phyloP scores from a whole-genome alignment of 208 protist genomes.

The Novymonas esmeraldas region DNA sequence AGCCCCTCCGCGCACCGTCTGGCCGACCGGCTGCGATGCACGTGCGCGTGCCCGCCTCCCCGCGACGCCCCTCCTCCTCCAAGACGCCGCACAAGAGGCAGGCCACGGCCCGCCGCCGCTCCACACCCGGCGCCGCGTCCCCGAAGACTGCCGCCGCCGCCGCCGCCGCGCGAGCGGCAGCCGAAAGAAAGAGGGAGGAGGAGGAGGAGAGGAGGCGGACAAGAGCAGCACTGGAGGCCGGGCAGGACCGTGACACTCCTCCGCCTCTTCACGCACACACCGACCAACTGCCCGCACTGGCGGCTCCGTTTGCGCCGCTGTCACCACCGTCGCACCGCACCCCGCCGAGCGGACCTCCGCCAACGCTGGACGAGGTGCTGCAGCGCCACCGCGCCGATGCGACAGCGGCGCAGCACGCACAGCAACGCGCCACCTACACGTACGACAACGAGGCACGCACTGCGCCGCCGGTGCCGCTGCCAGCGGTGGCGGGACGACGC shows the following conservation, averaged over 20 bases:
- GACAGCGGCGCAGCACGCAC: background rate
- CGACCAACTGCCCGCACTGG: too few relatives aligned
- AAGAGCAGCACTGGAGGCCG: too few relatives aligned
- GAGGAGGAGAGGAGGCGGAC: too few relatives aligned
- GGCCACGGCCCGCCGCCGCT: background rate
- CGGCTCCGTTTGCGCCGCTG: background rate
- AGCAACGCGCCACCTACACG: too few relatives aligned
- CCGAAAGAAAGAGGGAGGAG: background rate
- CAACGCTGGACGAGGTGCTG: constrained; percentile 2
- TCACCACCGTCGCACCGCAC: background rate
- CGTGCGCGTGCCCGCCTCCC: background rate
- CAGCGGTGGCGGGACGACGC: background rate
- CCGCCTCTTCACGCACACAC: too few relatives aligned
- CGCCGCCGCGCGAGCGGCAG: too few relatives aligned
- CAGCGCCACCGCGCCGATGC: background rate
- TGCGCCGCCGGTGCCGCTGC: too few relatives aligned
- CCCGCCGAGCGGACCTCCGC: background rate
- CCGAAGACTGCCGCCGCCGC: too few relatives aligned
- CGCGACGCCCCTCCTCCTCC: background rate
- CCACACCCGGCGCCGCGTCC: background rate
- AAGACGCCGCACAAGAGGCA: background rate
- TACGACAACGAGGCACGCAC: background rate
- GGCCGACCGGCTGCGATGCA: background rate
- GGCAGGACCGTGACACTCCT: too few relatives aligned
- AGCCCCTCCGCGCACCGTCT: background rate